Conservation (phyloP, 108 stramenopile species). For the Schizochytrium sp. region DNA sequence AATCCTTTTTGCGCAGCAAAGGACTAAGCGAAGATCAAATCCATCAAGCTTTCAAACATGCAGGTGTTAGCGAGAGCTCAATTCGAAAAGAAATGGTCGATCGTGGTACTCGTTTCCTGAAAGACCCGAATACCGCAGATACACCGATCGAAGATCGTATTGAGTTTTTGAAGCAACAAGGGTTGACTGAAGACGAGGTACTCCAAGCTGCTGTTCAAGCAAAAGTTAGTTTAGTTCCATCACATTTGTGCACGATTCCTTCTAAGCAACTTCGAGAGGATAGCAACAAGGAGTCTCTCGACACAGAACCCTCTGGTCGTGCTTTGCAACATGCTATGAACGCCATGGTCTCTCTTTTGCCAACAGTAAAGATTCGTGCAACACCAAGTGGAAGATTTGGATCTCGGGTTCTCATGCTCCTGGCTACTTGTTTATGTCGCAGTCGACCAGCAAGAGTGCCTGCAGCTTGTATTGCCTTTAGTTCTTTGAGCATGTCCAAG, state of each 20-base stretch:
- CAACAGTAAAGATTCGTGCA: conserved; percentile 2
- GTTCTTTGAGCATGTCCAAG: background rate
- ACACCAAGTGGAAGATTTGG: conserved; percentile 1
- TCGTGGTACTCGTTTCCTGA: conserved; percentile 26
- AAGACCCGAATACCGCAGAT: background rate
- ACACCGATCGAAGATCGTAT: conserved; percentile 11
- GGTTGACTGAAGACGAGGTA: conserved; percentile 19
- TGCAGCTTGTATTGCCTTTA: conserved; percentile 31
- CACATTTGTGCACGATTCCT: conserved; percentile 29
- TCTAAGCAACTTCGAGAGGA: conserved; percentile 6
- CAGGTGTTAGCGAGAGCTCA: background rate
- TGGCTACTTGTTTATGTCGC: conserved; percentile 12
- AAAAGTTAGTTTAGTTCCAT: conserved; percentile 15
- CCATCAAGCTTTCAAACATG: conserved; percentile 2
- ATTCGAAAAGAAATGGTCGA: conserved; percentile 22
- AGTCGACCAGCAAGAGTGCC: conserved; percentile 10
- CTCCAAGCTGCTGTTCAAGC: conserved; percentile 47
- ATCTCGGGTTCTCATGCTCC: background rate
- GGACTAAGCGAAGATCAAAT: conserved; percentile 11
- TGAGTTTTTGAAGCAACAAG: conserved; percentile 27
- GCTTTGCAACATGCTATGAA: conserved; percentile 27
- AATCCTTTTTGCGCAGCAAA: conserved; percentile 28
- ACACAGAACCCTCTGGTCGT: conserved; percentile 20
- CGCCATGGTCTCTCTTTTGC: conserved; percentile 14
- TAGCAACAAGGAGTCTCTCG: background rate